Base-by-base conservation (phyloP, 257 asterid genomes). In the Petunia axillaris region DNA sequence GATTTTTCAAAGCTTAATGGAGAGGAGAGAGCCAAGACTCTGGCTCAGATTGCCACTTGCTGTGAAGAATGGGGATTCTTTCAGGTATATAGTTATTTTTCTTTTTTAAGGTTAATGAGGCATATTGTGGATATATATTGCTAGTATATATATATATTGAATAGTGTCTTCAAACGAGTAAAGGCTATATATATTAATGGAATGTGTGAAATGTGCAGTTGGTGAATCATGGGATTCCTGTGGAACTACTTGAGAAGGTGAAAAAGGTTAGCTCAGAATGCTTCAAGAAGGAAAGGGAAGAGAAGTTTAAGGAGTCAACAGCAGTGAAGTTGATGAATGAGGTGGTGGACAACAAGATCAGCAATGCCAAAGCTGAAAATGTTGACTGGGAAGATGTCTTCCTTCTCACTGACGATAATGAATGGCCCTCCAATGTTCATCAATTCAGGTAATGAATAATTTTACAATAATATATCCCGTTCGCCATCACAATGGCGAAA, bases 1-100 rank as follows among this genome's bases (percentile, higher is more conserved):
- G 97, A 94, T 91, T 92, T 94, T 87, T 92, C 98, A 16, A 91
- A 91, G 87, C 87, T 93, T 36, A 81, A 87, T 16, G 97, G 98
- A 57, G 91, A 90, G 74, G 93, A 89, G 77, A 94, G 98, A 83
- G 91, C 87, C 78, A 68, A 85, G 25, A 86, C 91, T 53, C 76
- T 91, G 82, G 90, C 97, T 82, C 86, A 86, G 83, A 90, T 94
- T 85, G 95, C 90, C 68, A 73, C 77, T 41, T 86, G 93, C 55
- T 92, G 98, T 79, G 92, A 92, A 87, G 94, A 94, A 76, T 94
- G 98, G 98, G 97, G 98, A 48, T 94, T 94, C 84, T 94, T 94
- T 80, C 97, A 93, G 98, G 97, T 93, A 86, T 14, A 5, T 65
- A 6, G 5, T 43, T 36, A 59, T 36, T 66, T 13, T 16, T 43